A percentile compares a stretch with the other conserved stretches of the same genome.
These are phyloP conservation scores for Candida ovalis DNA, from an alignment of 805 yeast species.

Conservation along the genomic window DNA sequence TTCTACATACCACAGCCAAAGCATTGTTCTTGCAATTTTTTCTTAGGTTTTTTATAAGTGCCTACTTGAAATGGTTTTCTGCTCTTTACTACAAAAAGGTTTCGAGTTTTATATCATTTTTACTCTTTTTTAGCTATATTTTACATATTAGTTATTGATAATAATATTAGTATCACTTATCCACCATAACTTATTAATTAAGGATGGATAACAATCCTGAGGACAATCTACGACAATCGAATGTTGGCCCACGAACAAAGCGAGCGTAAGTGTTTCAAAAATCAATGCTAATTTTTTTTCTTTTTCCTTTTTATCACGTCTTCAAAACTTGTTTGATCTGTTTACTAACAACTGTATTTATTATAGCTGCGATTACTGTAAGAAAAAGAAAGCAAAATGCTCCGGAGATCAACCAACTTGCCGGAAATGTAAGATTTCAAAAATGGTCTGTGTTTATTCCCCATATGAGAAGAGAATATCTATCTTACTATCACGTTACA, in stretches of 20 bases:
- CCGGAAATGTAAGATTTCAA: conserved; percentile 11
- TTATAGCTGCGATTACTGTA: conserved; percentile 21
- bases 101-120: background rate
- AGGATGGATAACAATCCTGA: background rate
- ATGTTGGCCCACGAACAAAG: background rate
- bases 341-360: background rate
- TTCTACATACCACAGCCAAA: background rate
- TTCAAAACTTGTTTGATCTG: background rate
- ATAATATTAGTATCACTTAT: too few species aligned
- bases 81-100: background rate
- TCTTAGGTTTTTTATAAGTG: background rate
- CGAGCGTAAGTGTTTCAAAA: conserved; percentile 2
- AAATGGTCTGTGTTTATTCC: conserved; percentile 17
- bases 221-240: background rate
- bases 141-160: too few species aligned
- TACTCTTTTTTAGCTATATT: background rate
- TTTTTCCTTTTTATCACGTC: background rate
- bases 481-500: conserved; percentile 17
- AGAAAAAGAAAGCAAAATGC: conserved; percentile 21
- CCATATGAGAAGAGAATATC: conserved; percentile 23
- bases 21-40: background rate
- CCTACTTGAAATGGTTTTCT: background rate
- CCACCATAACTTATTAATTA: background rate
- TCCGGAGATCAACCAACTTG: conserved; percentile 25
- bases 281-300: background rate